These are phyloP conservation scores for Delphinella strobiligena DNA, from an alignment of 2,329 filamentous ascomycete genomes.

Conservation along the genomic window DNA sequence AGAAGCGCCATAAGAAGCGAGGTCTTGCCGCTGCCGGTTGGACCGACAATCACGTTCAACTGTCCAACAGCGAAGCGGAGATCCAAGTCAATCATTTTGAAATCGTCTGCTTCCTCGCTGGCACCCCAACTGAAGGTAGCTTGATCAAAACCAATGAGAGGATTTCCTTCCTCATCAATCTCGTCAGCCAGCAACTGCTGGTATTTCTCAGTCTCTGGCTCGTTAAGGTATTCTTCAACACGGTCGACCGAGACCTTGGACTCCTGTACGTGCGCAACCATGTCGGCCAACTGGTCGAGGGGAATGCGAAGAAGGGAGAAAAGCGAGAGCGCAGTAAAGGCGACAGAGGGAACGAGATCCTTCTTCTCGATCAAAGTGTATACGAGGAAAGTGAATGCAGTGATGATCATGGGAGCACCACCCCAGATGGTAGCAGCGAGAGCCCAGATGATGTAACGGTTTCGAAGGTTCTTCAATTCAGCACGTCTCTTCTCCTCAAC, in stretches of 20 bases:
- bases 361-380: slow-evolving; percentile 88
- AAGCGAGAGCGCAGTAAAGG: slow-evolving; percentile 90
- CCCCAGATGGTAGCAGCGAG: slow-evolving; percentile 91
- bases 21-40: slow-evolving; percentile 91
- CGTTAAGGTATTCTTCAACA: slow-evolving; percentile 84
- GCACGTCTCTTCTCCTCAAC: slow-evolving; percentile 77
- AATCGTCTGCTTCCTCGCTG: slow-evolving; percentile 39
- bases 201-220: slow-evolving; percentile 96
- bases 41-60: slow-evolving; percentile 84
- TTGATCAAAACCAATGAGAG: slow-evolving; percentile 71
- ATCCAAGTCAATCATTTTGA: slow-evolving; percentile 70
- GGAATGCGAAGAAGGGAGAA: slow-evolving; percentile 90
- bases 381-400: slow-evolving; percentile 88
- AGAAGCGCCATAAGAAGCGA: slow-evolving; percentile 91
- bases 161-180: slow-evolving; percentile 53
- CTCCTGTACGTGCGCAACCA: slow-evolving; percentile 97
- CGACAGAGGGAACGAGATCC: slow-evolving; percentile 78
- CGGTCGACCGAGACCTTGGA: slow-evolving; percentile 94
- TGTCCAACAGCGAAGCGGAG: slow-evolving; percentile 74
- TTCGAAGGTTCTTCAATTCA: slow-evolving; percentile 68
- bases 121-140: slow-evolving; percentile 80
- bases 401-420: slow-evolving; percentile 86
- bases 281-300: slow-evolving; percentile 90
- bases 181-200: slow-evolving; percentile 64
- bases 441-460: slow-evolving; percentile 84